A percentile compares a stretch with the other conserved stretches of the same genome.
Evolutionary conservation across 2,329 filamentous ascomycete species (phyloP).

Genomic region (Exophiala xenobiotica): DNA sequence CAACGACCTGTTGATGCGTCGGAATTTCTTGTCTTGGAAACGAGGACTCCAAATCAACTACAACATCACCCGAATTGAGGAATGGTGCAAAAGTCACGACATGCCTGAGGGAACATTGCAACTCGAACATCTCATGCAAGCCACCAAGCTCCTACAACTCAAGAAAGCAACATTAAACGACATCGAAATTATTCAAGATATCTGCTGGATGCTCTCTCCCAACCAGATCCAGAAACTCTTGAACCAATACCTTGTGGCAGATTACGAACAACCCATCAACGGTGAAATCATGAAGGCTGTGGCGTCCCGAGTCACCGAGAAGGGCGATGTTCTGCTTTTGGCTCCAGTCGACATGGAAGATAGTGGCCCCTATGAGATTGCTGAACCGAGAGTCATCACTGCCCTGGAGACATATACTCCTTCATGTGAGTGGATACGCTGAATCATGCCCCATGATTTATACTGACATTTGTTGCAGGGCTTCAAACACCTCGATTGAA

Average conservation of each 20-base stretch:
- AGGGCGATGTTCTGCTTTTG: conserved; percentile 91
- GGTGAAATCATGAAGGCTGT: conserved; percentile 99
- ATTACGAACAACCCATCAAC: conserved; percentile 99
- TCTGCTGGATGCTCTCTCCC: conserved; percentile 93
- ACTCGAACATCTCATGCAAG: conserved; percentile 96
- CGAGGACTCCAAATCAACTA: conserved; percentile 99
- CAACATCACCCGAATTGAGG: conserved; percentile 98
- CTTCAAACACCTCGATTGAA: conserved; percentile 94
- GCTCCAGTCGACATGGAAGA: conserved; percentile 99
- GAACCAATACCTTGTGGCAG: conserved; percentile 96
- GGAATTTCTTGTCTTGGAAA: conserved; percentile 99
- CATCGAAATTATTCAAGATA: conserved; percentile 99
- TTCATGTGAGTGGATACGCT: conserved; percentile 70
- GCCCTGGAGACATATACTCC: conserved; percentile 97
- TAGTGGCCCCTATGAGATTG: conserved; percentile 96
- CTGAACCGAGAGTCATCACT: conserved; percentile 91
- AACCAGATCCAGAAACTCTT: conserved; percentile 99
- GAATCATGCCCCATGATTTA: background rate
- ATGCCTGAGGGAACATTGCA: conserved; percentile 98
- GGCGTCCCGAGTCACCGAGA: conserved; percentile 93
- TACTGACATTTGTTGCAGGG: conserved; percentile 57
- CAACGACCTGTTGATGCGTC: conserved; percentile 94
- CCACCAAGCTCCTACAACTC: conserved; percentile 93
- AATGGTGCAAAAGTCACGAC: conserved; percentile 99
- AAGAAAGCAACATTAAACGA: conserved; percentile 99